These are phyloP conservation scores for Saccharomyces paradoxus DNA, from an alignment of 805 yeast genomes.

Conservation along the genomic window DNA sequence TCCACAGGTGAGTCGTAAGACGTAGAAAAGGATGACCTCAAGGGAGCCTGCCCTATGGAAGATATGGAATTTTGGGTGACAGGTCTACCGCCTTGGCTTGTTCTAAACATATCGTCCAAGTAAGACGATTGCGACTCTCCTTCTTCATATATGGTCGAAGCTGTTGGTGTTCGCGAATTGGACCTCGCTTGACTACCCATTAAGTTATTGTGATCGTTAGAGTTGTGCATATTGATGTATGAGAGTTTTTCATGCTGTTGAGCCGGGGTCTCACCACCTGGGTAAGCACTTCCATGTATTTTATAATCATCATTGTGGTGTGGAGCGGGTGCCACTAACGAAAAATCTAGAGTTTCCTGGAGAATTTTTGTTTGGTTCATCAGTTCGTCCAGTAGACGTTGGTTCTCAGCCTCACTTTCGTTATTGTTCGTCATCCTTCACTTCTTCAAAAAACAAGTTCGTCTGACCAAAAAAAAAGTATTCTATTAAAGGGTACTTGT, in stretches of 20 bases:
- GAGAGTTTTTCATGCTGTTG: constrained; percentile 19
- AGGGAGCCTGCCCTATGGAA: not conserved
- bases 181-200: not conserved
- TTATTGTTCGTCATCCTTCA: not conserved
- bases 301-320: not conserved
- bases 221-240: constrained; percentile 5
- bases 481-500: not conserved
- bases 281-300: not conserved
- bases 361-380: constrained; percentile 1
- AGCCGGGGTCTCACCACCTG: constrained; percentile 14
- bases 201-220: not conserved
- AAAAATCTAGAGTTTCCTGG: not conserved
- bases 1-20: not conserved
- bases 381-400: constrained; percentile 7
- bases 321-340: not conserved
- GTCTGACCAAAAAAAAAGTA: not conserved
- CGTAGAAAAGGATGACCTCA: not conserved
- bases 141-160: not conserved
- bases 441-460: not conserved
- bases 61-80: not conserved
- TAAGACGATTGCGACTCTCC: constrained; percentile 10
- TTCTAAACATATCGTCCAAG: constrained; percentile 18
- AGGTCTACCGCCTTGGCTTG: constrained; percentile 1
- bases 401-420: constrained; percentile 5
- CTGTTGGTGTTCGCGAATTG: not conserved